phyloP scores from a whole-genome alignment of 1,284 basidiomycete species.

The Volvariella volvacea region DNA sequence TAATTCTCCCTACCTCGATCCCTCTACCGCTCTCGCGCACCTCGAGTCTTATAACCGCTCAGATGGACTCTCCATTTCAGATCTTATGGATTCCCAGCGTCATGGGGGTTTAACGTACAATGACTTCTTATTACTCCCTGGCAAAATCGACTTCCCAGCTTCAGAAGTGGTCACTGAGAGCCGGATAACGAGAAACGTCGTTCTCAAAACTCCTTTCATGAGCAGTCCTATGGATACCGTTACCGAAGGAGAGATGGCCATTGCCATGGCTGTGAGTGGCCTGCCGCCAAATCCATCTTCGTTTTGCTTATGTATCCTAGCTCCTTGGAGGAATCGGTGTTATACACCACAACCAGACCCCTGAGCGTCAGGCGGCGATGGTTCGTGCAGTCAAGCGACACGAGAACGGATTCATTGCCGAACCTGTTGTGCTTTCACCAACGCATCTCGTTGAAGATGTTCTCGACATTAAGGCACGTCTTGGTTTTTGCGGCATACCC shows the following conservation, averaged over 20 bases:
- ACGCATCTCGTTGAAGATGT: constrained; percentile 83
- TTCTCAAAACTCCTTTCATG: constrained; percentile 93
- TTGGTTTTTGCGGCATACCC: constrained; percentile 96
- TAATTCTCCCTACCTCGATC: constrained; percentile 42
- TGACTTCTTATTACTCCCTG: constrained; percentile 90
- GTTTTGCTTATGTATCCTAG: constrained; percentile 30
- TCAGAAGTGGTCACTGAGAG: constrained; percentile 81
- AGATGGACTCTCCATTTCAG: constrained; percentile 85
- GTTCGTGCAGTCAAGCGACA: constrained; percentile 97
- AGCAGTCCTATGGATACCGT: constrained; percentile 99
- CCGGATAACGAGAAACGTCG: constrained; percentile 86
- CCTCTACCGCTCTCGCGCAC: constrained; percentile 62
- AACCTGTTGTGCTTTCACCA: constrained; percentile 85
- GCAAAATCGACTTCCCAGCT: constrained; percentile 92
- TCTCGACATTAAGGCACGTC: constrained; percentile 85
- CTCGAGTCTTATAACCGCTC: constrained; percentile 66
- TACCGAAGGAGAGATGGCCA: constrained; percentile 96
- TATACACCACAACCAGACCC: constrained; percentile 95
- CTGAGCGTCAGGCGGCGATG: constrained; percentile 91
- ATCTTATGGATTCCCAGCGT: constrained; percentile 86
- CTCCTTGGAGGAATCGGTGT: constrained; percentile 96
- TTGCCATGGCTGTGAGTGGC: constrained; percentile 77
- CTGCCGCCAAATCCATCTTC: constrained; percentile 13
- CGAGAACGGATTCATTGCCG: constrained; percentile 98
- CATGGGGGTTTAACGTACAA: constrained; percentile 98